Percentiles rank a stretch among this genome's conserved stretches.
Evolutionary conservation across 192 early-diverging fungal genomes (phyloP).

Genomic region (Chytriomyces sp.): DNA sequence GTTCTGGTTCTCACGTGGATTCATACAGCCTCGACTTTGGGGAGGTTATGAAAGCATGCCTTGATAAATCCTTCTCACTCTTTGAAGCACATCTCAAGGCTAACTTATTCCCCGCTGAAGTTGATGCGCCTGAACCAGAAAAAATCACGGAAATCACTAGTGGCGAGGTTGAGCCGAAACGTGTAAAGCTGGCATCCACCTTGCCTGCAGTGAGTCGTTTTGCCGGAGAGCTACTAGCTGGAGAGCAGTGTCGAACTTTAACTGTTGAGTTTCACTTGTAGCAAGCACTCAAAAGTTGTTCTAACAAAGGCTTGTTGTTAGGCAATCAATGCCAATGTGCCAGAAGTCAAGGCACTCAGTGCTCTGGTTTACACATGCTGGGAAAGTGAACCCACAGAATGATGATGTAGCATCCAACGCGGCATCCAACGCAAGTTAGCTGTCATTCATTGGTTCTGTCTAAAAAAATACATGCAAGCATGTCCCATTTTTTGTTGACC

Average conservation of each 20-base stretch:
- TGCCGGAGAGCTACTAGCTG: constrained; percentile 39
- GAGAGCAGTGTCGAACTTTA: constrained; percentile 44
- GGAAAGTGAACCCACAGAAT: constrained; percentile 45
- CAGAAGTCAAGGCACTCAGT: constrained; percentile 47
- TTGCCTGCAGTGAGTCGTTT: constrained; percentile 43
- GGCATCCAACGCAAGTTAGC: too few species aligned
- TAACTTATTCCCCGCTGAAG: background rate
- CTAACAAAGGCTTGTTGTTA: constrained; percentile 4
- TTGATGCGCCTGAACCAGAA: too few species aligned
- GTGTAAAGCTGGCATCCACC: constrained; percentile 40
- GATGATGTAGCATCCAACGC: too few species aligned
- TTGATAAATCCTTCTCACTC: constrained; percentile 45
- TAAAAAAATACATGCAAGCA: too few species aligned
- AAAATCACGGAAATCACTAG: constrained; percentile 10
- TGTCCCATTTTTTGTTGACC: too few species aligned
- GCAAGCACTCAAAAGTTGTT: background rate
- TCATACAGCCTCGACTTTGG: constrained; percentile 42
- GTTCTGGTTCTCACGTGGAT: too few species aligned
- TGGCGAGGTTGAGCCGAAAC: background rate
- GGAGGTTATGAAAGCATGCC: constrained; percentile 25
- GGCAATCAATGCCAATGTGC: constrained; percentile 34
- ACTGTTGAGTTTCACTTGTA: constrained; percentile 34
- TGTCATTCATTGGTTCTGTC: too few species aligned
- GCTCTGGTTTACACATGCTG: constrained; percentile 52
- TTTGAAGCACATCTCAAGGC: constrained; percentile 26